A percentile compares a stretch with the other conserved stretches of the same genome.
These are phyloP conservation scores for Blastobotrys chiropterorum DNA, from an alignment of 805 yeast species.

Conservation along the genomic window DNA sequence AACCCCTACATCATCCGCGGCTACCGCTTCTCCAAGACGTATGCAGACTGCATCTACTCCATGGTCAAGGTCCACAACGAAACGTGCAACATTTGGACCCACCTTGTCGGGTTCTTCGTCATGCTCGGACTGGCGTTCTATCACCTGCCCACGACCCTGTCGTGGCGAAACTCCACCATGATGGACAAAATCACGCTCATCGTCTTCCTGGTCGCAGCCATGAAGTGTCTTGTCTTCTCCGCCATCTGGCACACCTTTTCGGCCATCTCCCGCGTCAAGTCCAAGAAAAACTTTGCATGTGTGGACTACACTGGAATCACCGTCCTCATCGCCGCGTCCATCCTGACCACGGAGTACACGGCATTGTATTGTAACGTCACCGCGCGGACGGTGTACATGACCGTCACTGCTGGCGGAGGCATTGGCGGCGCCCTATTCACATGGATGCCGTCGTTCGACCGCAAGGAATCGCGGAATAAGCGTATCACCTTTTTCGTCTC, in stretches of 20 bases:
- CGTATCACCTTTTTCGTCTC: constrained; percentile 77
- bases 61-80: constrained; percentile 73
- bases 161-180: constrained; percentile 26
- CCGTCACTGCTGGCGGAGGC: constrained; percentile 62
- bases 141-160: constrained; percentile 58
- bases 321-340: constrained; percentile 79
- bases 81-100: constrained; percentile 91
- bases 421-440: constrained; percentile 67
- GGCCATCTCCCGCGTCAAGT: constrained; percentile 56
- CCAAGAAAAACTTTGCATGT: constrained; percentile 79
- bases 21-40: constrained; percentile 71
- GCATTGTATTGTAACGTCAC: constrained; percentile 57
- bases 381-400: constrained; percentile 45
- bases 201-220: constrained; percentile 62
- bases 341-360: constrained; percentile 78
- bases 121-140: constrained; percentile 50
- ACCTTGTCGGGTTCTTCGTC: constrained; percentile 59
- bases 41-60: constrained; percentile 52
- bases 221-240: constrained; percentile 73
- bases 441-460: constrained; percentile 90
- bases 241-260: constrained; percentile 89
- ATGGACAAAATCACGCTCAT: constrained; percentile 49
- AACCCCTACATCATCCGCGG: constrained; percentile 80
- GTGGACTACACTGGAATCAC: constrained; percentile 95
- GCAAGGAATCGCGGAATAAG: constrained; percentile 73